Base-by-base conservation (phyloP, 306 rosid species). In the Vigna angularis region DNA sequence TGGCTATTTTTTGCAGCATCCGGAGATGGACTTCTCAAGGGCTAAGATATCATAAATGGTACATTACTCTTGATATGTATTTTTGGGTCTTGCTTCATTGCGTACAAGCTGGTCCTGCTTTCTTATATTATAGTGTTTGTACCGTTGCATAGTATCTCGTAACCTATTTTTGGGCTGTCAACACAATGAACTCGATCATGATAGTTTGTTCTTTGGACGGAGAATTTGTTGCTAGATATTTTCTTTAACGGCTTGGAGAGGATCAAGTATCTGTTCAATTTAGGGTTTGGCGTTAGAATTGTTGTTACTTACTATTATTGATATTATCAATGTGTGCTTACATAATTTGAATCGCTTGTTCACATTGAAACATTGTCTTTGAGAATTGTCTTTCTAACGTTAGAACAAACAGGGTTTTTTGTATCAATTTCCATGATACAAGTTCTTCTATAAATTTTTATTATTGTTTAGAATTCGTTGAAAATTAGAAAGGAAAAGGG, bases 1-100 rank as follows among this genome's bases (percentile, higher is more conserved):
- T 36, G 14, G n/a, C 62, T 48, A 26, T 75, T 5, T 76, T 0
- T 66, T 85, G 88, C 96, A 94, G 98, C 98, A 91, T 89, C 98
- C 98, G 26, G 97, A 94, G 87, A 87, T 94, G 97, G 97, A 94
- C 84, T 94, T 94, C 73, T 89, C 98, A 0, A 75, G 84, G 70
- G 96, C 97, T 26, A 93, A 93, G 83, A 24, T 90, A 12, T 56
- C 90, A 70, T 91, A 81, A 70, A 51, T 48, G 30, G 85, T 17
- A 36, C 9, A 1, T 18, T 28, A 48, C 40, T 32, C 2, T 10
- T 50, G 77, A 11, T 63, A 22, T 44, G 16, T 1, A 9, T 50
- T 32, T 66, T 55, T 8, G 55, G 28, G 18, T 20, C 62, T 22
- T 30, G 15, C 15, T 26, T 32, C 44, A 45, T 44, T 59, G 20